A percentile compares a stretch with the other conserved stretches of the same genome.
Conservation (phyloP, 257 asterid genomes). For the Fraxinus excelsior region DNA sequence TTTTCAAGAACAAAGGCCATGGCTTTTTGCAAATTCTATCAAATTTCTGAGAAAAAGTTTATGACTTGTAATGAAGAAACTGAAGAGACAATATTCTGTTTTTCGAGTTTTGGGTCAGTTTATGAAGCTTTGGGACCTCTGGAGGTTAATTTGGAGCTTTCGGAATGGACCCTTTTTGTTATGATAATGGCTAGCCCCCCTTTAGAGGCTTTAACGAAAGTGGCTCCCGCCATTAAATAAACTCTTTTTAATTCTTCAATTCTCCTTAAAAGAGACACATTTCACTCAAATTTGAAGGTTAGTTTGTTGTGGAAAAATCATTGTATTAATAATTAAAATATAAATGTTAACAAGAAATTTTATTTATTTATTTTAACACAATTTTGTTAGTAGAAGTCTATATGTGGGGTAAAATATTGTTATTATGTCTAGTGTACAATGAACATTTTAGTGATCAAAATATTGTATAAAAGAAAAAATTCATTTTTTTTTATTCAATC, state of each 20-base stretch:
- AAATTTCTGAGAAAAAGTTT: neutral
- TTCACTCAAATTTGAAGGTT: neutral
- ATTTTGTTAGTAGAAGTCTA: neutral
- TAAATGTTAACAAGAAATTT: neutral
- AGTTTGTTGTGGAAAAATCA: neutral
- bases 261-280: constrained; percentile 2
- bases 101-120: neutral
- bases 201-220: constrained; percentile 11
- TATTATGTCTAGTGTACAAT: too few species aligned
- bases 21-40: neutral
- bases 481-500: too few species aligned
- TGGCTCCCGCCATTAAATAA: neutral
- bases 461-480: too few species aligned
- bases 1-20: constrained; percentile 35
- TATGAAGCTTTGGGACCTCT: neutral
- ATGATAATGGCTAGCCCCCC: neutral
- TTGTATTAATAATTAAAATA: neutral
- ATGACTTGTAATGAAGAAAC: neutral
- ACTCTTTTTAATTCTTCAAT: constrained; percentile 15
- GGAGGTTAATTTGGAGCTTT: constrained; percentile 8
- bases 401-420: neutral
- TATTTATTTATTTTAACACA: neutral
- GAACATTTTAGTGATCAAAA: too few species aligned
- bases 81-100: constrained; percentile 2
- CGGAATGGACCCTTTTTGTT: constrained; percentile 20